Conservation (phyloP, 805 yeast genomes). For the Sugiyamaella mastotermitis region DNA sequence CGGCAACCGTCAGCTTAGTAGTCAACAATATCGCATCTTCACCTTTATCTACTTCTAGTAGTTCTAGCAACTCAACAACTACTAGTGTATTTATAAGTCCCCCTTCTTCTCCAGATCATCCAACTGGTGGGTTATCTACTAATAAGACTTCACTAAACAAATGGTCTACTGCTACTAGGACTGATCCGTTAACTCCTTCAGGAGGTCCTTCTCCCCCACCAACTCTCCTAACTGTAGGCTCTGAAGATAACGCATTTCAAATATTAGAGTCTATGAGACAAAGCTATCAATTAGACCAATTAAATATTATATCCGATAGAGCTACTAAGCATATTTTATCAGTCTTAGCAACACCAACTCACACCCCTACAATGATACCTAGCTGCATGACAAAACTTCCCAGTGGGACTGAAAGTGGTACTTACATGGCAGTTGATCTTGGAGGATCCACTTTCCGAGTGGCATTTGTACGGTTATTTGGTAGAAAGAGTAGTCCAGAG, state of each 20-base stretch:
- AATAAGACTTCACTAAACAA: too few relatives aligned
- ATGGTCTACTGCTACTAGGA: too few relatives aligned
- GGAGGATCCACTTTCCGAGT: slow-evolving; percentile 92
- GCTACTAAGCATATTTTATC: slow-evolving; percentile 1
- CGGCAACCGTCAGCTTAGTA: too few relatives aligned
- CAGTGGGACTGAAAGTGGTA: slow-evolving; percentile 69
- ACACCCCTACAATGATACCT: slow-evolving; percentile 60
- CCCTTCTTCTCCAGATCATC: too few relatives aligned
- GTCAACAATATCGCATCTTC: too few relatives aligned
- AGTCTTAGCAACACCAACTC: slow-evolving; percentile 3
- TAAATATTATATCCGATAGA: slow-evolving; percentile 11
- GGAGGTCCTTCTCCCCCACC: too few relatives aligned
- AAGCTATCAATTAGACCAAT: slow-evolving; percentile 9
- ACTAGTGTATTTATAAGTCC: too few relatives aligned
- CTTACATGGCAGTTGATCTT: slow-evolving; percentile 74
- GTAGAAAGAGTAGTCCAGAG: slow-evolving; percentile 27
- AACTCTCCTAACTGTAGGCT: neutral
- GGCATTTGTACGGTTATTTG: slow-evolving; percentile 70
- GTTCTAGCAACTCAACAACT: too few relatives aligned
- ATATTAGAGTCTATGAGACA: too few relatives aligned
- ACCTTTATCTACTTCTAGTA: too few relatives aligned
- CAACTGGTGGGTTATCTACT: too few relatives aligned
- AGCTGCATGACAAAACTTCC: slow-evolving; percentile 74
- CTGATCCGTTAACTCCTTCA: too few relatives aligned
- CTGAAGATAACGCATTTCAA: neutral